Percentiles rank a stretch among this genome's conserved stretches.
Evolutionary conservation across 1,139 yeast genomes (phyloP).

Genomic region (Kodamaea sp.): DNA sequence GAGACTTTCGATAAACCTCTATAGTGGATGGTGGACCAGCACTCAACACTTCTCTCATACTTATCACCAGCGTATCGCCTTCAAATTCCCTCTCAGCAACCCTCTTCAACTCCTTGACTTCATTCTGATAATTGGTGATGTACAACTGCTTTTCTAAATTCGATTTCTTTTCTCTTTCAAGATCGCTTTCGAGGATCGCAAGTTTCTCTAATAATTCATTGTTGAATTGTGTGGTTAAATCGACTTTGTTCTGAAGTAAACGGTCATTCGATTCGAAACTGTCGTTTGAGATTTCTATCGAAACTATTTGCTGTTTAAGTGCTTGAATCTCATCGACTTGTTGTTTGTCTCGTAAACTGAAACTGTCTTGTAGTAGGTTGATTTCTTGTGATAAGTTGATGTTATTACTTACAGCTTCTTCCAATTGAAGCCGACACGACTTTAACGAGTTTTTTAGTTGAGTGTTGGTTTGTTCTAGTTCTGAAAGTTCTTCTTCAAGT

Average conservation of each 20-base stretch:
- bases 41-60: constrained; percentile 29
- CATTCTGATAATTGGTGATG: constrained; percentile 36
- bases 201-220: constrained; percentile 41
- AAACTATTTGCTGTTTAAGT: constrained; percentile 33
- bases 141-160: constrained; percentile 31
- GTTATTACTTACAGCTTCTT: constrained; percentile 13
- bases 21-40: constrained; percentile 30
- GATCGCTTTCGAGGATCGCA: constrained; percentile 41
- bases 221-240: constrained; percentile 34
- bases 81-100: constrained; percentile 9
- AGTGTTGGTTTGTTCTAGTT: constrained; percentile 27
- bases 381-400: constrained; percentile 21
- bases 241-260: constrained; percentile 29
- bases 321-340: constrained; percentile 20
- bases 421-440: constrained; percentile 15
- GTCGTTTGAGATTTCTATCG: constrained; percentile 41
- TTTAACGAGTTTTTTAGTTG: constrained; percentile 17
- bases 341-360: constrained; percentile 14
- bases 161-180: constrained; percentile 30
- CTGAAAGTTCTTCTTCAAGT: constrained; percentile 40
- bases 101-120: constrained; percentile 20
- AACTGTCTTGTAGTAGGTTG: constrained; percentile 19
- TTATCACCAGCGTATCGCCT: constrained; percentile 28
- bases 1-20: constrained; percentile 1
- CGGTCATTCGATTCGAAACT: constrained; percentile 41